Conservation (phyloP, 2,329 filamentous ascomycete species). For the Chaetoscypha palmicola region DNA sequence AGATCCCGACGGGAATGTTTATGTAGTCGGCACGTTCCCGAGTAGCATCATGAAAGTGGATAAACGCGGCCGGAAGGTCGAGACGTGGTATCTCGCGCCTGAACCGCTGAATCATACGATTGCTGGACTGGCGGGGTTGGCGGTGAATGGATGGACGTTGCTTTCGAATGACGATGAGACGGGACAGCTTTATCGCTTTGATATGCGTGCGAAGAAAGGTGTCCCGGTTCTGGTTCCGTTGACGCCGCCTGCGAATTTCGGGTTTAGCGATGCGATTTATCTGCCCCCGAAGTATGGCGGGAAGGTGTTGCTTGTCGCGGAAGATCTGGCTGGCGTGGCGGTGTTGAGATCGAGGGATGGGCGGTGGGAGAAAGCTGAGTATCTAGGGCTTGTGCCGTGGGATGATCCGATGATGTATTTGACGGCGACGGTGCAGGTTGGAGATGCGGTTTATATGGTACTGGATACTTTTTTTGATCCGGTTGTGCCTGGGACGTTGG, state of each 20-base stretch:
- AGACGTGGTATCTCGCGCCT: constrained; percentile 1
- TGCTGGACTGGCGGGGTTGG: neutral
- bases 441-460: neutral
- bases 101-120: neutral
- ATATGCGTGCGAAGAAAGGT: neutral
- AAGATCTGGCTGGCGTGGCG: neutral
- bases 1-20: constrained; percentile 6
- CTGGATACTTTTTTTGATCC: neutral
- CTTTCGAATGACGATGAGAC: neutral
- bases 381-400: constrained; percentile 1
- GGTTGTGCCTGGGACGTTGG: neutral
- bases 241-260: neutral
- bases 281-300: constrained; percentile 1
- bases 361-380: neutral
- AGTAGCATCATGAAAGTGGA: constrained; percentile 8
- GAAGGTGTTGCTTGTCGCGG: constrained; percentile 1
- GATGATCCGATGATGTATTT: neutral
- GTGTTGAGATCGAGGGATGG: neutral
- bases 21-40: constrained; percentile 7
- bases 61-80: constrained; percentile 1
- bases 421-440: neutral
- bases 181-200: neutral
- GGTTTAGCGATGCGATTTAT: neutral
- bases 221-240: neutral
- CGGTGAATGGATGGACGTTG: neutral